Percentiles rank a stretch among this genome's conserved stretches.
Evolutionary conservation across 1,284 basidiomycete species (phyloP).

Genomic region (Xanthoconium separans): DNA sequence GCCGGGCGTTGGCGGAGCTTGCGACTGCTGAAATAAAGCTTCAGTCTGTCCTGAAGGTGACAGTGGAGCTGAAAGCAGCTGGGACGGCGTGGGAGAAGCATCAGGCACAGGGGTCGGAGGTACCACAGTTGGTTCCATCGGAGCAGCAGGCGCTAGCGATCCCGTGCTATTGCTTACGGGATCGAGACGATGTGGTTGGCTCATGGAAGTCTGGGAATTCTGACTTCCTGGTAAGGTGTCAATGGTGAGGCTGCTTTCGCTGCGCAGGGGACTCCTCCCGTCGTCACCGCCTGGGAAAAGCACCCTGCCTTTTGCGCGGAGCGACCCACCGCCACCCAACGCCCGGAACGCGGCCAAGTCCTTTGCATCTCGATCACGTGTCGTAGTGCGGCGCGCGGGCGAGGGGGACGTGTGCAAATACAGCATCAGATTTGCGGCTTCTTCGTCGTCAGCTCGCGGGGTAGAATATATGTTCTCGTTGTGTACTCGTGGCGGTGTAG

Average conservation of each 20-base stretch:
- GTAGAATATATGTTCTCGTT: constrained; percentile 21
- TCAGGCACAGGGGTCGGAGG: constrained; percentile 40
- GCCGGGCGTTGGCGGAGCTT: constrained; percentile 42
- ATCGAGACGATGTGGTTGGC: constrained; percentile 16
- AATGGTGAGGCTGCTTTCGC: constrained; percentile 26
- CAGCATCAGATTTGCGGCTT: constrained; percentile 78
- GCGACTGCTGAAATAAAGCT: constrained; percentile 12
- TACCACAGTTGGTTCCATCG: constrained; percentile 33
- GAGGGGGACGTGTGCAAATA: constrained; percentile 80
- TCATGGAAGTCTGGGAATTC: constrained; percentile 17
- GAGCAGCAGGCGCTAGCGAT: constrained; percentile 25
- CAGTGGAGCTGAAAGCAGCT: constrained; percentile 31
- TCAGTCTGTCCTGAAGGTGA: constrained; percentile 30
- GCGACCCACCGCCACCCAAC: constrained; percentile 45
- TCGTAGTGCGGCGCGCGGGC: constrained; percentile 57
- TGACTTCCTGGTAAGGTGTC: constrained; percentile 29
- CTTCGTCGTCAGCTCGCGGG: constrained; percentile 51
- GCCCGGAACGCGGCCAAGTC: constrained; percentile 56
- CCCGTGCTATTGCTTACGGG: constrained; percentile 5
- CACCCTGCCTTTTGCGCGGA: constrained; percentile 63
- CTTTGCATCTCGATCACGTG: constrained; percentile 46
- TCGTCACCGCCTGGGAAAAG: constrained; percentile 50
- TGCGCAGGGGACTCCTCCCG: constrained; percentile 24
- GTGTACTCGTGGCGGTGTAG: constrained; percentile 29
- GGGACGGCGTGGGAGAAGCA: constrained; percentile 22